phyloP scores from a whole-genome alignment of 352 stramenopile genomes.

The Phytophthora multivora region DNA sequence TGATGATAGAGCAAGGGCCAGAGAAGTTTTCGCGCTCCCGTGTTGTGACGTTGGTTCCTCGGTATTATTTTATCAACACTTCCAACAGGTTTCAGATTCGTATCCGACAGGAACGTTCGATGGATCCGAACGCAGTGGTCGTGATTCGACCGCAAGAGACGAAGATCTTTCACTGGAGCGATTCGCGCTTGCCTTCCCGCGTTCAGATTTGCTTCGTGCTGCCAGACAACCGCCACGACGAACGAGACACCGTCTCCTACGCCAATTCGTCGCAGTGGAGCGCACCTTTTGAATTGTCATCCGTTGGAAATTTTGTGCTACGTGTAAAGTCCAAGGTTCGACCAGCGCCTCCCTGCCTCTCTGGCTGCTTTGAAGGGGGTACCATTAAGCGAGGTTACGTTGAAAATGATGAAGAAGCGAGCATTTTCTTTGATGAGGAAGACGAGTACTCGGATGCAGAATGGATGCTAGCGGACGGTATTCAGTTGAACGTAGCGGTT shows the following conservation, averaged over 20 bases:
- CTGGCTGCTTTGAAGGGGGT: constrained; percentile 50
- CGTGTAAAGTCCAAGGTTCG: constrained; percentile 67
- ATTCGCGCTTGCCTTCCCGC: constrained; percentile 62
- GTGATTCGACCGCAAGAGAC: constrained; percentile 59
- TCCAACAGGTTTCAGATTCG: constrained; percentile 68
- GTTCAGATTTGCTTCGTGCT: constrained; percentile 79
- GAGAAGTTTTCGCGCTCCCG: constrained; percentile 77
- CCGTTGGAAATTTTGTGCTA: constrained; percentile 81
- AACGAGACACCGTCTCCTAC: constrained; percentile 30
- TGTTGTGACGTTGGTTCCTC: constrained; percentile 77
- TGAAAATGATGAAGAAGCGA: constrained; percentile 36
- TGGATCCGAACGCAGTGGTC: constrained; percentile 38
- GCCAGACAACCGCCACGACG: constrained; percentile 29
- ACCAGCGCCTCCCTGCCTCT: constrained; percentile 42
- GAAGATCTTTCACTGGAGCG: constrained; percentile 82
- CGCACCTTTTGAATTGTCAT: constrained; percentile 76
- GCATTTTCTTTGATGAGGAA: constrained; percentile 42
- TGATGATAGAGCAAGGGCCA: constrained; percentile 85
- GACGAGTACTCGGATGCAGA: constrained; percentile 44
- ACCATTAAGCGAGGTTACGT: constrained; percentile 13
- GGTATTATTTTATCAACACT: constrained; percentile 85
- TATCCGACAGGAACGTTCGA: constrained; percentile 67
- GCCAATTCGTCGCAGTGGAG: constrained; percentile 72
- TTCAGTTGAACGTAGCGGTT: constrained; percentile 76
- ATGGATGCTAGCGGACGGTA: constrained; percentile 38